A percentile compares a stretch with the other conserved stretches of the same genome.
Evolutionary conservation across 179 eudicot species (phyloP).

Genomic region (Spinacia oleracea): DNA sequence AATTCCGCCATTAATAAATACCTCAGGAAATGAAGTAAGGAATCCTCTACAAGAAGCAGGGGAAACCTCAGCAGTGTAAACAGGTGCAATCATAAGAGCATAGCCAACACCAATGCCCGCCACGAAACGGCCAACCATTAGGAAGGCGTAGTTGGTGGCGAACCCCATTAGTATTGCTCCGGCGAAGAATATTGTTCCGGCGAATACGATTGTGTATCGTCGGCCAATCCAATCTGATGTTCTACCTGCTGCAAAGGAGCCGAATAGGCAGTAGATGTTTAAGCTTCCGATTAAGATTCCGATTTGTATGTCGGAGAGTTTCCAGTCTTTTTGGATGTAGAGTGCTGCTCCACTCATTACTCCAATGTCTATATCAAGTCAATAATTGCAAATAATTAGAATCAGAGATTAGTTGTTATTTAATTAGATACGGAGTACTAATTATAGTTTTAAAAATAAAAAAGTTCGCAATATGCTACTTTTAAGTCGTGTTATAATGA

Average conservation of each 20-base stretch:
- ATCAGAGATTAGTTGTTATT: too few species aligned
- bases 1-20: constrained; percentile 61
- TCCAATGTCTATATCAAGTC: constrained; percentile 46
- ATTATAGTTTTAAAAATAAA: too few species aligned
- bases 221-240: constrained; percentile 82
- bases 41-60: constrained; percentile 67
- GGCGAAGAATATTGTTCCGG: constrained; percentile 58
- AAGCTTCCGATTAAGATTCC: constrained; percentile 56
- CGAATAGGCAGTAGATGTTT: constrained; percentile 63
- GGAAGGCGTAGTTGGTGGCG: constrained; percentile 60
- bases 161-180: constrained; percentile 76
- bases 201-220: constrained; percentile 67
- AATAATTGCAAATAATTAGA: too few species aligned
- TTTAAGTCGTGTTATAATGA: too few species aligned
- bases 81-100: constrained; percentile 84
- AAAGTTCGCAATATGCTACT: too few species aligned
- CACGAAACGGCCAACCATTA: constrained; percentile 74
- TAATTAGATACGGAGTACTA: too few species aligned
- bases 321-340: constrained; percentile 58
- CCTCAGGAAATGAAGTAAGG: constrained; percentile 71
- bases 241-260: constrained; percentile 65
- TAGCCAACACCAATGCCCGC: constrained; percentile 75
- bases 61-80: constrained; percentile 73
- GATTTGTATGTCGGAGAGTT: constrained; percentile 43
- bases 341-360: constrained; percentile 78